Evolutionary conservation across 345 rosid species (phyloP).

Genomic region (Populus alba): DNA sequence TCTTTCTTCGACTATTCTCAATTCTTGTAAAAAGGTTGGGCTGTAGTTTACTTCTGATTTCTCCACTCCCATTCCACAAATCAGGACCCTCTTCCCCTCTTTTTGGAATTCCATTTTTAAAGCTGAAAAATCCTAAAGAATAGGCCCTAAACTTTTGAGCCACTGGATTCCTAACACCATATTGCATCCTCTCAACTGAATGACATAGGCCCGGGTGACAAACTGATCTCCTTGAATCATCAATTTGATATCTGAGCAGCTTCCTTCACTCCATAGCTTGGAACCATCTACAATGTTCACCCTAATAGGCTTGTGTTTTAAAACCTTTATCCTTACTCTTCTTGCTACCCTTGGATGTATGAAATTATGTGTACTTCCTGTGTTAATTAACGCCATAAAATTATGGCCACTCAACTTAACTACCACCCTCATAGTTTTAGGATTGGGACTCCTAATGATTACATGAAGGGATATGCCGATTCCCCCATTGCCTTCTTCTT

Average conservation of each 20-base stretch:
- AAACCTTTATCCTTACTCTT: not conserved
- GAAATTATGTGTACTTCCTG: not conserved
- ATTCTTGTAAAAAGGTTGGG: not conserved
- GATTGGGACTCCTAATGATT: not conserved
- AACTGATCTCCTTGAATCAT: accelerated
- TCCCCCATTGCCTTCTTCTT: not conserved
- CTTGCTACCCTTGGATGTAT: not conserved
- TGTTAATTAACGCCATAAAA: not conserved
- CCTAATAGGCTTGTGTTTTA: not conserved
- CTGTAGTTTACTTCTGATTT: accelerated
- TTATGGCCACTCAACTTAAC: no score
- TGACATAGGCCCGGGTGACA: accelerated
- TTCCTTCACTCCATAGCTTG: not conserved
- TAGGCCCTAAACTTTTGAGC: not conserved
- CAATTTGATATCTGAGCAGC: not conserved
- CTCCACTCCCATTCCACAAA: not conserved
- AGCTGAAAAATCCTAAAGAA: not conserved
- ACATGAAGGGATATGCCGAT: not conserved
- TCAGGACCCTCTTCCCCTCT: accelerated
- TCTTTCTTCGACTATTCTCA: not conserved
- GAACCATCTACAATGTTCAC: not conserved
- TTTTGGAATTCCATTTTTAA: not conserved
- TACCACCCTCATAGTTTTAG: not conserved
- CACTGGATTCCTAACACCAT: no score
- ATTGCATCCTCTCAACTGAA: not conserved